Evolutionary conservation across 495 filamentous ascomycete genomes (phyloP).

Genomic region (Penicillium subrubescens): DNA sequence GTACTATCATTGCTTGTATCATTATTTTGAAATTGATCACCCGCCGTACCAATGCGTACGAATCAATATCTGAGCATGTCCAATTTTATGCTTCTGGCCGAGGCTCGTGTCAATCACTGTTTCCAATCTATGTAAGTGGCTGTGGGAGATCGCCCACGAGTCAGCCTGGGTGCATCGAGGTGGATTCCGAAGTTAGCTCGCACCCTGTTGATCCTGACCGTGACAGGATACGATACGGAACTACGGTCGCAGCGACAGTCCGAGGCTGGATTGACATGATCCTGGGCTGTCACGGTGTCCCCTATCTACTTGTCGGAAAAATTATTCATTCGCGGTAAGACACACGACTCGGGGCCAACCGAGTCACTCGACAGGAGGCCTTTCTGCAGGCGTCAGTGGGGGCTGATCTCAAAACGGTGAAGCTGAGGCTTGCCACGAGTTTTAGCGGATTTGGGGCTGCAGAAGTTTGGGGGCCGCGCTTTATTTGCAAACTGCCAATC

Average conservation of each 20-base stretch:
- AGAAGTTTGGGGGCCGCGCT: slow-evolving; percentile 2
- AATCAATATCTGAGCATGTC: neutral
- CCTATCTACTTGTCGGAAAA: neutral
- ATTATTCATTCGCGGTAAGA: neutral
- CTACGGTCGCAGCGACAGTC: neutral
- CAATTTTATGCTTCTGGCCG: neutral
- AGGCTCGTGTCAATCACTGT: neutral
- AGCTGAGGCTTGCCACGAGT: neutral
- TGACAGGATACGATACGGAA: neutral
- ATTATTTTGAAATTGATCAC: slow-evolving; percentile 6
- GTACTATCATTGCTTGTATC: slow-evolving; percentile 12
- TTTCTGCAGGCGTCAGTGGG: neutral
- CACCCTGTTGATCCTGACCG: neutral
- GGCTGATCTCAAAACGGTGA: neutral
- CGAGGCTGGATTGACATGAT: neutral
- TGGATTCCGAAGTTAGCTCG: neutral
- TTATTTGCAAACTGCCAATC: neutral
- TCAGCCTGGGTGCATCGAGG: neutral
- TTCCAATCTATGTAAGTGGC: neutral
- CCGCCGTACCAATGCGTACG: slow-evolving; percentile 6
- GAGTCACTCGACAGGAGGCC: neutral
- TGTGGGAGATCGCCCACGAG: neutral
- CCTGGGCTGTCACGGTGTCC: neutral
- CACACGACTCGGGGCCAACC: neutral
- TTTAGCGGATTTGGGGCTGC: neutral